A percentile compares a stretch with the other conserved stretches of the same genome.
These are phyloP conservation scores for Trebouxiophyceae sp. DNA, from an alignment of 163 green algal species.

Conservation along the genomic window DNA sequence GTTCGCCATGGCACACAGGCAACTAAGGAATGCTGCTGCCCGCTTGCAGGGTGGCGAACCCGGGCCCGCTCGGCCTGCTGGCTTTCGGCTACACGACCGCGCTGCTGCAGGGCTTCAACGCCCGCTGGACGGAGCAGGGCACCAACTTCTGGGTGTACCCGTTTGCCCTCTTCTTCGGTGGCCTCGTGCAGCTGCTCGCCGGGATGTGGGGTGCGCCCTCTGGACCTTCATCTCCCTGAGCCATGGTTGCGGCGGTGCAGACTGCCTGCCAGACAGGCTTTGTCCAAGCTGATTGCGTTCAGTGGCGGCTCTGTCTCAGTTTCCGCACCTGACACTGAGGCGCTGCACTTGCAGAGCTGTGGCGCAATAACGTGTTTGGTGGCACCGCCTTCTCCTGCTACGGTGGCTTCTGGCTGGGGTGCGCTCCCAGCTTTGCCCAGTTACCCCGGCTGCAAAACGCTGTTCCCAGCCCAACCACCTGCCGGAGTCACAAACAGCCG, in stretches of 20 bases:
- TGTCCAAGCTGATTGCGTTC: too few relatives aligned
- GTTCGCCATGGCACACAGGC: too few relatives aligned
- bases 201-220: constrained; percentile 2
- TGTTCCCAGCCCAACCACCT: too few relatives aligned
- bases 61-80: background rate
- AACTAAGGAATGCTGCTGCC: too few relatives aligned
- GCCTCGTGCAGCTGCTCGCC: background rate
- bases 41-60: constrained; percentile 3
- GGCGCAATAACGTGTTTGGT: background rate
- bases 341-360: background rate
- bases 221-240: too few relatives aligned
- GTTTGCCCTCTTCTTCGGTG: background rate
- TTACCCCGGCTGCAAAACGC: too few relatives aligned
- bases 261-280: too few relatives aligned
- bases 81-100: background rate
- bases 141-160: background rate
- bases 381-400: background rate
- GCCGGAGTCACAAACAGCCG: too few relatives aligned
- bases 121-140: background rate
- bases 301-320: too few relatives aligned
- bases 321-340: too few relatives aligned
- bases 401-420: constrained; percentile 1
- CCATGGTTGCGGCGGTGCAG: too few relatives aligned
- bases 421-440: too few relatives aligned
- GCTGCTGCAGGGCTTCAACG: background rate